Evolutionary conservation across 371 early-diverging fungal genomes (phyloP).

Genomic region (Zychaea mexicana): DNA sequence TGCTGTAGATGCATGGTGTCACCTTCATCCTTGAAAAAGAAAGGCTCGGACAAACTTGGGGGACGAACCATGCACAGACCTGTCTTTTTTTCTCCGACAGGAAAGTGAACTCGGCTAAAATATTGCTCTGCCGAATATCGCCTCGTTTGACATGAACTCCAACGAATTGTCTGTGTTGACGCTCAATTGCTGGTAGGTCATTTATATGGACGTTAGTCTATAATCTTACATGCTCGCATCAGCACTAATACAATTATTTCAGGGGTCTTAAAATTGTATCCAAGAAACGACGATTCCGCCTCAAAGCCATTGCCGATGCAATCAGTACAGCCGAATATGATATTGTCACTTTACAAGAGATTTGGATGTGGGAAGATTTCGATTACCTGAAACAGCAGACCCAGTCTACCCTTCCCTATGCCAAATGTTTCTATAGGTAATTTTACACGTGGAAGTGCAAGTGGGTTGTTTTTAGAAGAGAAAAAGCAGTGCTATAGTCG

Average conservation of each 20-base stretch:
- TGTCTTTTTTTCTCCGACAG: too few relatives aligned
- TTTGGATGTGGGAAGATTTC: slow-evolving; percentile 62
- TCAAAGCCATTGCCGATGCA: slow-evolving; percentile 56
- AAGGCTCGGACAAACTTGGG: too few relatives aligned
- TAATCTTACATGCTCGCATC: too few relatives aligned
- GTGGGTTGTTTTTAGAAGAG: background rate
- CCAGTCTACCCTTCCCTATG: slow-evolving; percentile 36
- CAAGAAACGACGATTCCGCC: slow-evolving; percentile 46
- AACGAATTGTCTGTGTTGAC: slow-evolving; percentile 47
- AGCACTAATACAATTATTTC: background rate
- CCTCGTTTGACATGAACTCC: slow-evolving; percentile 12
- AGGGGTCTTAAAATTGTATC: slow-evolving; percentile 63
- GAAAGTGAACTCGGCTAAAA: too few relatives aligned
- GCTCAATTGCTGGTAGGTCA: slow-evolving; percentile 64
- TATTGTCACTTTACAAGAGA: slow-evolving; percentile 66
- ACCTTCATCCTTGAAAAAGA: too few relatives aligned
- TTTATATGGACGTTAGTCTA: background rate
- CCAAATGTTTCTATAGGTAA: slow-evolving; percentile 56
- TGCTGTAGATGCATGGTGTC: too few relatives aligned
- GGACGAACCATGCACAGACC: too few relatives aligned
- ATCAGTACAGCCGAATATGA: slow-evolving; percentile 46
- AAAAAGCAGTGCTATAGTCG: background rate
- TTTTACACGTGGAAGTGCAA: too few relatives aligned
- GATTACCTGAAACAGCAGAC: slow-evolving; percentile 37
- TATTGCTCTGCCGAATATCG: too few relatives aligned